Percentiles rank a stretch among this genome's conserved stretches.
Evolutionary conservation across 495 filamentous ascomycete species (phyloP).

Genomic region (Evernia prunastri): DNA sequence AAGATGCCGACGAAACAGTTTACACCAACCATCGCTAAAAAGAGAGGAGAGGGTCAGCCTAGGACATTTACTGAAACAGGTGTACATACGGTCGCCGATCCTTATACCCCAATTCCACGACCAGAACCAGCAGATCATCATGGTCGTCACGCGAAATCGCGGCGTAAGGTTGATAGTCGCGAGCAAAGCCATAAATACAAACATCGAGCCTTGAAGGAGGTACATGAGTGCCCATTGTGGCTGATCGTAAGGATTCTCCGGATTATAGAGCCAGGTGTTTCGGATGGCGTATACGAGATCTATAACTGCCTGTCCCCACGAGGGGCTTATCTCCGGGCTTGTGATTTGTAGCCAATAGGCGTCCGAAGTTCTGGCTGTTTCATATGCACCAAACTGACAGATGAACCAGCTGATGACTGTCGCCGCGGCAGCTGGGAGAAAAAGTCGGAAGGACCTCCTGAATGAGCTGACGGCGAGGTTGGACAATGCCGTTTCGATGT

Average conservation of each 20-base stretch:
- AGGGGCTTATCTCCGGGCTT: conserved; percentile 26
- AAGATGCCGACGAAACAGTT: conserved; percentile 51
- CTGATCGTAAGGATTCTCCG: conserved; percentile 31
- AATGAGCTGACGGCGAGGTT: conserved; percentile 30
- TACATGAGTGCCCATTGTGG: conserved; percentile 33
- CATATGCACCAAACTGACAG: conserved; percentile 30
- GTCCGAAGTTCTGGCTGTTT: conserved; percentile 27
- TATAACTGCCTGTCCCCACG: conserved; percentile 26
- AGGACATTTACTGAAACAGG: not conserved
- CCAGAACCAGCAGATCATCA: conserved; percentile 25
- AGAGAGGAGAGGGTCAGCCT: conserved; percentile 2
- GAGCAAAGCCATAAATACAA: conserved; percentile 28
- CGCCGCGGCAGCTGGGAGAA: conserved; percentile 27
- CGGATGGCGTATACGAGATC: conserved; percentile 26
- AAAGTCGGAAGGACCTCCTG: conserved; percentile 26
- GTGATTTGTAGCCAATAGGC: conserved; percentile 31
- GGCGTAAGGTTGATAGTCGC: conserved; percentile 25
- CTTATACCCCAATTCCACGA: conserved; percentile 29
- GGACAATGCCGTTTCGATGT: conserved; percentile 25
- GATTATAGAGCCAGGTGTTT: conserved; percentile 28
- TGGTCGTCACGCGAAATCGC: conserved; percentile 23
- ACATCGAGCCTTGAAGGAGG: conserved; percentile 29
- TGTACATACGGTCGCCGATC: conserved; percentile 26
- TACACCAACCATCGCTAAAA: conserved; percentile 46
- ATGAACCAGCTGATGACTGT: conserved; percentile 30